Evolutionary conservation across 441 rosid genomes (phyloP).

Genomic region (Erysimum cheiri): DNA sequence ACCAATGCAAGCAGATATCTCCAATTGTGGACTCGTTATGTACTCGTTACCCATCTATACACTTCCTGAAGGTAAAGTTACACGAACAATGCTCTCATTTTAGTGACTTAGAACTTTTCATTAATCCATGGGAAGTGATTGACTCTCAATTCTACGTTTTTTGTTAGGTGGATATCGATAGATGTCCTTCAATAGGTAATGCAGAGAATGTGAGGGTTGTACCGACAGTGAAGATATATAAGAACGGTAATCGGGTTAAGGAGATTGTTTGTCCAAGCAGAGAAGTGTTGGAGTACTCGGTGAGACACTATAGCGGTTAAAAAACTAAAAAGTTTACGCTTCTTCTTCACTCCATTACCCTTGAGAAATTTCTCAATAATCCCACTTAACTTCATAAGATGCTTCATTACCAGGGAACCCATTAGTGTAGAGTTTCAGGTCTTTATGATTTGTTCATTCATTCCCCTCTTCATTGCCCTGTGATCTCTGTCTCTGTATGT

Average conservation of each 20-base stretch:
- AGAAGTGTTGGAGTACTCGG: conserved; percentile 86
- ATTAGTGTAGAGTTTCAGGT: conserved; percentile 66
- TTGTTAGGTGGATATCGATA: conserved; percentile 73
- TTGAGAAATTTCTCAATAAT: conserved; percentile 18
- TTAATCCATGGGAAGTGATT: background rate
- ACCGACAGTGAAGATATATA: conserved; percentile 94
- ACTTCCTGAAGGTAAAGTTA: conserved; percentile 76
- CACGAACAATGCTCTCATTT: background rate
- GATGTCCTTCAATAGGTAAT: conserved; percentile 60
- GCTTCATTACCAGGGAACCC: conserved; percentile 56
- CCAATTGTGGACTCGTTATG: conserved; percentile 76
- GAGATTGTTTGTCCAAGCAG: conserved; percentile 88
- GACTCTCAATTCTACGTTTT: conserved; percentile 7
- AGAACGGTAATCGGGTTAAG: conserved; percentile 75
- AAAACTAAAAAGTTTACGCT: conserved; percentile 25
- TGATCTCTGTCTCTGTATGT: conserved; percentile 32
- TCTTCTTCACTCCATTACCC: conserved; percentile 30
- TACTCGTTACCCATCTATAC: conserved; percentile 78
- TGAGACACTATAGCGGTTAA: conserved; percentile 88
- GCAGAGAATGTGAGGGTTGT: conserved; percentile 84
- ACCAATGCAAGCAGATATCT: conserved; percentile 84
- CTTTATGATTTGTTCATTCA: conserved; percentile 53
- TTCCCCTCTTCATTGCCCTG: conserved; percentile 42
- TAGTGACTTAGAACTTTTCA: background rate
- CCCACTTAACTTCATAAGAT: conserved; percentile 28